These are phyloP conservation scores for Botrytis elliptica DNA, from an alignment of 2,329 filamentous ascomycete species.

Conservation along the genomic window DNA sequence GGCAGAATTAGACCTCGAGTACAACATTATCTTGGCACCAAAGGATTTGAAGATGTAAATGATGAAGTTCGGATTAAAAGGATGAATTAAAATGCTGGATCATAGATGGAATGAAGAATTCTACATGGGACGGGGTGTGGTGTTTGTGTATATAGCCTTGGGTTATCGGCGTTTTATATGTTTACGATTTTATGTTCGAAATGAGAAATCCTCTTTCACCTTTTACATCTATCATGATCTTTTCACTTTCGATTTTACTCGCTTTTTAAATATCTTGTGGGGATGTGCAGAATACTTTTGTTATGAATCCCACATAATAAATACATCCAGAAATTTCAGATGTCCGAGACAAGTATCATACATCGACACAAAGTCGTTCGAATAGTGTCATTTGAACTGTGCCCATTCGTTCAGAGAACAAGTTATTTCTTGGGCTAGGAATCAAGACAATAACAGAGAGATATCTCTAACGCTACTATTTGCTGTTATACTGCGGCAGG, in stretches of 20 bases:
- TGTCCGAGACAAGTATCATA: background rate
- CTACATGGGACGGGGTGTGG: background rate
- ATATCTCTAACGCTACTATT: background rate
- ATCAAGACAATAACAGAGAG: background rate
- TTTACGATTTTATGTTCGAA: background rate
- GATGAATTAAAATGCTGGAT: conserved; percentile 1
- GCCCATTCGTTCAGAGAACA: background rate
- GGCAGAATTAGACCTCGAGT: conserved; percentile 40
- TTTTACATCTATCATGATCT: background rate
- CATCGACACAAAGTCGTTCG: background rate
- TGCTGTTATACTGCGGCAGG: too few species aligned
- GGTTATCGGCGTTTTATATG: conserved; percentile 2
- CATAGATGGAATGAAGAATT: background rate
- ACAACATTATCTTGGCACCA: conserved; percentile 37
- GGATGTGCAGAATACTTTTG: background rate
- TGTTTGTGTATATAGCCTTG: conserved; percentile 7
- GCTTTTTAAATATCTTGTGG: too few species aligned
- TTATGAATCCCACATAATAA: background rate
- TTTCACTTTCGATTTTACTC: background rate
- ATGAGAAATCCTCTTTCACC: conserved; percentile 21
- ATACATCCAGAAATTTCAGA: background rate
- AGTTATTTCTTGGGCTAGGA: background rate
- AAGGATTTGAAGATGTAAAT: conserved; percentile 13
- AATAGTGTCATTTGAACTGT: background rate
- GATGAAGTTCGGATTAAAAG: background rate